Conservation (phyloP, 2,329 filamentous ascomycete species). For the Camptophora hylomeconis region DNA sequence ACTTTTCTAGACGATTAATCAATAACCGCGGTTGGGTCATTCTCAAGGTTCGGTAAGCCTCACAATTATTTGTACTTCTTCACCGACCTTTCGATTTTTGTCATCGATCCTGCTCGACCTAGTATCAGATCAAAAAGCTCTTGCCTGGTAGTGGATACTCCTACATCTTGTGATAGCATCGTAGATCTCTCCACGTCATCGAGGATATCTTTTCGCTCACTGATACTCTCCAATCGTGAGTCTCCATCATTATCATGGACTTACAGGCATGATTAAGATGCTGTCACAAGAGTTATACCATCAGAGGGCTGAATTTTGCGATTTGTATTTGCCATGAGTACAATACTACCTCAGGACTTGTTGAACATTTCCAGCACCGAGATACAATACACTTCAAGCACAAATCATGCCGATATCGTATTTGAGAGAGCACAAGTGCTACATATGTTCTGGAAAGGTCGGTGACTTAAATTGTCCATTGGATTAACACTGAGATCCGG, state of each 20-base stretch:
- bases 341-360: conserved; percentile 27
- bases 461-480: conserved; percentile 9
- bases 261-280: conserved; percentile 1
- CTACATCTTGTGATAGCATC: too few species aligned
- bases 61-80: too few species aligned
- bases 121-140: too few species aligned
- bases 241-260: neutral
- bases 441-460: conserved; percentile 38
- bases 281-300: conserved; percentile 2
- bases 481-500: conserved; percentile 9
- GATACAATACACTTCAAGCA: conserved; percentile 23
- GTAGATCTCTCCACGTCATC: conserved; percentile 1
- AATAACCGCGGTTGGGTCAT: too few species aligned
- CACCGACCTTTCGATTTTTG: too few species aligned
- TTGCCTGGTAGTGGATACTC: too few species aligned
- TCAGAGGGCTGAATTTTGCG: neutral
- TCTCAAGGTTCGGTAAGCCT: too few species aligned
- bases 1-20: too few species aligned
- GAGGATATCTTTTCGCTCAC: neutral
- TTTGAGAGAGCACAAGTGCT: conserved; percentile 25
- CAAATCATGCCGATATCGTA: conserved; percentile 23
- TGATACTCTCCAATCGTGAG: conserved; percentile 1
- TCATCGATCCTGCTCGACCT: too few species aligned
- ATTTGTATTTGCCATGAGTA: conserved; percentile 22
- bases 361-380: conserved; percentile 31